These are phyloP conservation scores for Rhinocladiella similis DNA, from an alignment of 2,329 filamentous ascomycete species.

Conservation along the genomic window DNA sequence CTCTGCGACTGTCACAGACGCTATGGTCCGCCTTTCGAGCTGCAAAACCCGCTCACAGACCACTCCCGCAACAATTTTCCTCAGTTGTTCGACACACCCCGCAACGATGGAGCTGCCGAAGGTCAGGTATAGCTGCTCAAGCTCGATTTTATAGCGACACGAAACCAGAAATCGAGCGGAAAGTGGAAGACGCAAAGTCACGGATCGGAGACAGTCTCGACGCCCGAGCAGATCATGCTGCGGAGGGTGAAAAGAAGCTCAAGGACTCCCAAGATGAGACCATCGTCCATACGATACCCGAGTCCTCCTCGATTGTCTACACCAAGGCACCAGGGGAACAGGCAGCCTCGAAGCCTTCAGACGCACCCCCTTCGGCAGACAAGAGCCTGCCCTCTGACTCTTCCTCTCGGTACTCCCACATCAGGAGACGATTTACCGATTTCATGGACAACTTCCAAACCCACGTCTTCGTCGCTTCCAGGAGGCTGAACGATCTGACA, in stretches of 20 bases:
- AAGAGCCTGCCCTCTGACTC: slow-evolving; percentile 53
- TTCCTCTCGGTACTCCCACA: slow-evolving; percentile 55
- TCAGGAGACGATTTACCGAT: slow-evolving; percentile 61
- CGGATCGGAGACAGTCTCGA: slow-evolving; percentile 27
- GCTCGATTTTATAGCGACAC: slow-evolving; percentile 28
- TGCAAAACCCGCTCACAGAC: slow-evolving; percentile 23
- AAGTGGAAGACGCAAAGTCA: slow-evolving; percentile 25
- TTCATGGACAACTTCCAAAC: slow-evolving; percentile 89
- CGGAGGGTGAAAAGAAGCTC: slow-evolving; percentile 15
- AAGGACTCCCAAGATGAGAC: slow-evolving; percentile 25
- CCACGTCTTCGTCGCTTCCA: slow-evolving; percentile 79
- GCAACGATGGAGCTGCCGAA: slow-evolving; percentile 13
- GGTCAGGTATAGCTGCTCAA: slow-evolving; percentile 18
- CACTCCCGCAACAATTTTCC: slow-evolving; percentile 13
- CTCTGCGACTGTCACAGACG: slow-evolving; percentile 28
- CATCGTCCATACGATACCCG: slow-evolving; percentile 28
- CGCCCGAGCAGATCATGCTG: slow-evolving; percentile 20
- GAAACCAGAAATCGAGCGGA: slow-evolving; percentile 21
- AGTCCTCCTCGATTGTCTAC: slow-evolving; percentile 28
- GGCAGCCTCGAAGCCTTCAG: not conserved
- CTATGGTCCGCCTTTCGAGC: slow-evolving; percentile 31
- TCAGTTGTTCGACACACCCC: slow-evolving; percentile 3
- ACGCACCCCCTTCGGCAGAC: slow-evolving; percentile 30
- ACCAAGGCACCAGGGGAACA: slow-evolving; percentile 5
- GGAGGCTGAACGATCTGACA: slow-evolving; percentile 89